Percentiles rank a stretch among this genome's conserved stretches.
These are phyloP conservation scores for Aspergillus cristatus DNA, from an alignment of 495 filamentous ascomycete species.

Conservation along the genomic window DNA sequence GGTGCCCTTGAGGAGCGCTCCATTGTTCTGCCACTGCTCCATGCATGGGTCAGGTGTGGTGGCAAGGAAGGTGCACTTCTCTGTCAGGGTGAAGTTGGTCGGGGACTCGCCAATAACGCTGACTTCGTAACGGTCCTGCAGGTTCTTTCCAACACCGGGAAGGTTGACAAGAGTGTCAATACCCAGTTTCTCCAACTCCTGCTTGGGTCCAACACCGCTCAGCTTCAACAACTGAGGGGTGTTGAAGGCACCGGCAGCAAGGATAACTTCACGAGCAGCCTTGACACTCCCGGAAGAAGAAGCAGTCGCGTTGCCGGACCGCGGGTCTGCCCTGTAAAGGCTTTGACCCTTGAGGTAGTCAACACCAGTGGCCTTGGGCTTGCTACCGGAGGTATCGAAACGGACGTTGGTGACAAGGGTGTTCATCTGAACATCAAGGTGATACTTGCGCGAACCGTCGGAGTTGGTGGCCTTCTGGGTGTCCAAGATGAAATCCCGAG, in stretches of 20 bases:
- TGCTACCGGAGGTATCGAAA: slow-evolving; percentile 37
- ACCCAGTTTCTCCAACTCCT: slow-evolving; percentile 34
- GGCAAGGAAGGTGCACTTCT: slow-evolving; percentile 39
- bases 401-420: slow-evolving; percentile 51
- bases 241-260: slow-evolving; percentile 54
- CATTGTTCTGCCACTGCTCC: slow-evolving; percentile 32
- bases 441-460: slow-evolving; percentile 47
- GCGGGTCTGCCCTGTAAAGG: slow-evolving; percentile 52
- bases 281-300: slow-evolving; percentile 37
- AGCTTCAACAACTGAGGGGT: slow-evolving; percentile 58
- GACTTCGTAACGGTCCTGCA: slow-evolving; percentile 58
- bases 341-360: slow-evolving; percentile 49
- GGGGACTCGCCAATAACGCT: slow-evolving; percentile 37
- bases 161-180: slow-evolving; percentile 47
- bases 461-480: slow-evolving; percentile 39
- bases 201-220: slow-evolving; percentile 50
- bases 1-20: slow-evolving; percentile 24
- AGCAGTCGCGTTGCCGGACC: slow-evolving; percentile 8
- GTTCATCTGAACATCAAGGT: slow-evolving; percentile 49
- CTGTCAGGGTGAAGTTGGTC: slow-evolving; percentile 34
- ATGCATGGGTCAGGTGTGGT: slow-evolving; percentile 39
- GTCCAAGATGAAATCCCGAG: slow-evolving; percentile 43
- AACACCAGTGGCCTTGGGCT: slow-evolving; percentile 53
- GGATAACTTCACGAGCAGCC: slow-evolving; percentile 52
- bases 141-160: slow-evolving; percentile 56